phyloP scores from a whole-genome alignment of 148 eudicot genomes.

The Silene uniflora region DNA sequence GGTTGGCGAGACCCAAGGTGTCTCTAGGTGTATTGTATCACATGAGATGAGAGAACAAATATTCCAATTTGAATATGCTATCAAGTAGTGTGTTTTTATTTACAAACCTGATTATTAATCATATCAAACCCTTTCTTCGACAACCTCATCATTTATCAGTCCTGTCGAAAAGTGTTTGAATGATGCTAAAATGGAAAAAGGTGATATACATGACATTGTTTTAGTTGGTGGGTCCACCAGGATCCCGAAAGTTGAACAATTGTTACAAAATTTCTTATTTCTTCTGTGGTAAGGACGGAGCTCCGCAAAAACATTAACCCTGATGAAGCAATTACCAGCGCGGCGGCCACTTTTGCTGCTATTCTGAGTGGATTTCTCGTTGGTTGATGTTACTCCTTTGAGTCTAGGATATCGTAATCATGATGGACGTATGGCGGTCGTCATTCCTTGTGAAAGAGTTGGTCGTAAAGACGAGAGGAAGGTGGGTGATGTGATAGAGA shows the following conservation, averaged over 20 bases:
- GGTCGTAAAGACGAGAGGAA: too few relatives aligned
- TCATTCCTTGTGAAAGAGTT: not conserved
- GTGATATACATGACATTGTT: constrained; percentile 1
- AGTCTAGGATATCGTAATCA: not conserved
- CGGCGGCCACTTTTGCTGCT: constrained; percentile 7
- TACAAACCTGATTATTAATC: too few relatives aligned
- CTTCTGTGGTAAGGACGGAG: not conserved
- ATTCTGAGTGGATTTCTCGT: not conserved
- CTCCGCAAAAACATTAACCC: not conserved
- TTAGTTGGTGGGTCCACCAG: constrained; percentile 11
- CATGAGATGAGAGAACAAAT: too few relatives aligned
- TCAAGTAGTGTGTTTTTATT: too few relatives aligned
- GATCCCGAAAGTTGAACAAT: constrained; percentile 6
- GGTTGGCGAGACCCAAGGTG: too few relatives aligned
- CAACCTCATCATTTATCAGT: too few relatives aligned
- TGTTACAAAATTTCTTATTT: constrained; percentile 1
- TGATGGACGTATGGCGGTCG: not conserved
- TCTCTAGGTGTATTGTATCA: too few relatives aligned
- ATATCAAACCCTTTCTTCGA: too few relatives aligned
- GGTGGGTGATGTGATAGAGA: too few relatives aligned
- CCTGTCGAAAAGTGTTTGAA: constrained; percentile 7
- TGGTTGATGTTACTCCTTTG: constrained; percentile 14
- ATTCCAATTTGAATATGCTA: too few relatives aligned
- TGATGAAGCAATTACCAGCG: constrained; percentile 8
- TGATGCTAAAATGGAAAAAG: too few relatives aligned